Conservation (phyloP, 768 basidiomycete species). For the Tylopilus sp. region DNA sequence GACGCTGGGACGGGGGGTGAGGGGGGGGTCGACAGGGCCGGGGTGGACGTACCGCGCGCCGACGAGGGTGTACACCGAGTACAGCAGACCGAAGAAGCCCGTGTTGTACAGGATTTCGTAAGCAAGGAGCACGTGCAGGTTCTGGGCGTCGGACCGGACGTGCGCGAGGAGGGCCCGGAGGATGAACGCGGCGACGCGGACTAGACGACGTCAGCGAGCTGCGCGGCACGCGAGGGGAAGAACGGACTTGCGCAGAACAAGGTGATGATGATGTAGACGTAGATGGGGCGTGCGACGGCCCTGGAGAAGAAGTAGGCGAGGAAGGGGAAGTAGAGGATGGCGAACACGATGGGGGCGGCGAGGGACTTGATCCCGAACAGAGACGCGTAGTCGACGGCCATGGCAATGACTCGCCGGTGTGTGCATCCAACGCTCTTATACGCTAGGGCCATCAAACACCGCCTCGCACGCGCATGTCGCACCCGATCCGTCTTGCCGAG, state of each 20-base stretch:
- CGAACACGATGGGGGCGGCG: constrained; percentile 27
- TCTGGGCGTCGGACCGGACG: constrained; percentile 20
- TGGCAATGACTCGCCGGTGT: no score
- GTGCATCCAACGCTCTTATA: no score
- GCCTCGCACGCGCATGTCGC: not conserved
- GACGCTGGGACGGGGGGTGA: constrained; percentile 4
- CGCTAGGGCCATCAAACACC: no score
- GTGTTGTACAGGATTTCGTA: constrained; percentile 33
- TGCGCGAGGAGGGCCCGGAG: constrained; percentile 15
- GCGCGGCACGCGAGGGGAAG: not conserved
- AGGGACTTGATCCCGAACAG: constrained; percentile 21
- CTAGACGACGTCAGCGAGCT: not conserved
- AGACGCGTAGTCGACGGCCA: constrained; percentile 16
- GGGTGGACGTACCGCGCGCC: constrained; percentile 25
- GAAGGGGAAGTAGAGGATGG: constrained; percentile 21
- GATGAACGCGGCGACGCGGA: constrained; percentile 18
- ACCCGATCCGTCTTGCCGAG: constrained; percentile 44
- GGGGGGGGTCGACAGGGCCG: not conserved
- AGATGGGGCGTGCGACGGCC: constrained; percentile 17
- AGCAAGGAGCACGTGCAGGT: constrained; percentile 23
- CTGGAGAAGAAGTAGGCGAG: constrained; percentile 13
- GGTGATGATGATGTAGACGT: constrained; percentile 17
- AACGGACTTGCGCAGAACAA: constrained; percentile 30
- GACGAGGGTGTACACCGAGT: constrained; percentile 31
- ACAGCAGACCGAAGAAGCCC: constrained; percentile 32